Base-by-base conservation (phyloP, 768 basidiomycete genomes). In the Sistotremastrum niveocremeum region DNA sequence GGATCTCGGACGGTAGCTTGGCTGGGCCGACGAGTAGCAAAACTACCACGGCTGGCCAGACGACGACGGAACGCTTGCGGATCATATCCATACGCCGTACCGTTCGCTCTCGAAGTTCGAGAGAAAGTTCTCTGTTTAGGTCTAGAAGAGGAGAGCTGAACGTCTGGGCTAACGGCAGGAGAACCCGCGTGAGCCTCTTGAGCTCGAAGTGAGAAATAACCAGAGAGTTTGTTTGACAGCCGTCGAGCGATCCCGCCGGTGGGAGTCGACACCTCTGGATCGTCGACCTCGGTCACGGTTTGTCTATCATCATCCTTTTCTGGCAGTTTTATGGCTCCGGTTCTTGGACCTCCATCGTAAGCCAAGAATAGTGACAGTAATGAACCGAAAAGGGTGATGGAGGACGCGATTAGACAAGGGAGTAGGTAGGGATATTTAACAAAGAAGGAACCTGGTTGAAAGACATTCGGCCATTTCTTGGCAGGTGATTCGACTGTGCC, bases 351-450 rank as follows among this genome's bases (percentile, higher is more conserved):
- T 45, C 89, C 95, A 58, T 99, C 91, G 47, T 72, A 80, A 11
- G 79, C 84, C 38, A 99, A 77, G 71, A 97, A 95, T 52, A 88
- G 78, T 0, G 82, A 81, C 33, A 98, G 69, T 44, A 95, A 51
- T 70, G 48, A 53, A 83, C 85, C 85, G 37, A 68, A 68, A 47
- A 87, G 62, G 5, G 88, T 88, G 41, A 97, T 73, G 6, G 70
- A 64, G 2, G 84, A 79, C 34, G 90, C 90, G 40, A 93, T 62
- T 12, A 70, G 65, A 56, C 85, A 88, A 1, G 95, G 93, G 10
- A 99, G 69, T 36, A 98, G 73, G 59, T 99, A 99, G 2, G 95
- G 95, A 58, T 86, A 90, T 5, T 67, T 67, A 29, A 75, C 71
- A 58, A 97, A 85, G 20, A 97, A 54, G 2, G 73, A 66, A 4